phyloP scores from a whole-genome alignment of 495 filamentous ascomycete genomes.

The Aeminium ludgeri region DNA sequence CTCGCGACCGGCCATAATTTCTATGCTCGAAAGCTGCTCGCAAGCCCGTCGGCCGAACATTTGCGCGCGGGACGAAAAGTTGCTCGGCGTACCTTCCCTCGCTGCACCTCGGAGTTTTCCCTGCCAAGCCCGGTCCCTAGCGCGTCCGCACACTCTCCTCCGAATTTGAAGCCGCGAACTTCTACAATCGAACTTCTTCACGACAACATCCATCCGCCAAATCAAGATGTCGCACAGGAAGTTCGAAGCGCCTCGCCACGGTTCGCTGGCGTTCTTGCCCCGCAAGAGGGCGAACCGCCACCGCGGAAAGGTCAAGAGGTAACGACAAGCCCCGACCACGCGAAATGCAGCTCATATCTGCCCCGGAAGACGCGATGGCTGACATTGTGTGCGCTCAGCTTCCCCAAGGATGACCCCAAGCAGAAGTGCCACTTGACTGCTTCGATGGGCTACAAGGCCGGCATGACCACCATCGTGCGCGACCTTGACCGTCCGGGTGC shows the following conservation, averaged over 20 bases:
- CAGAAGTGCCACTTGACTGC: constrained; percentile 98
- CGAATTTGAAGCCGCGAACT: not conserved
- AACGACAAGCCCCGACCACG: constrained; percentile 24
- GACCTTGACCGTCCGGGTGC: constrained; percentile 98
- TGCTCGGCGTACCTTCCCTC: too few relatives aligned
- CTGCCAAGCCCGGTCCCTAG: too few relatives aligned
- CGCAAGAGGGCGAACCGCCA: constrained; percentile 94
- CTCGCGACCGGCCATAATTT: not conserved
- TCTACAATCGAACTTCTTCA: not conserved
- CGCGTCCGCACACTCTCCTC: too few relatives aligned
- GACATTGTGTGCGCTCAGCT: constrained; percentile 36
- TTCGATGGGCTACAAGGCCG: constrained; percentile 99
- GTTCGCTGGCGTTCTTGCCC: constrained; percentile 91
- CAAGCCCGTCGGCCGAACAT: not conserved
- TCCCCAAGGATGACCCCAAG: constrained; percentile 99
- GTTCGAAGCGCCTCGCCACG: constrained; percentile 82
- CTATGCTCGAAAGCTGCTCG: not conserved
- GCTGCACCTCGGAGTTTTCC: not conserved
- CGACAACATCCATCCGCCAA: constrained; percentile 1
- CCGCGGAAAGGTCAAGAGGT: constrained; percentile 97
- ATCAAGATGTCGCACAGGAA: constrained; percentile 9
- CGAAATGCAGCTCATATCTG: not conserved
- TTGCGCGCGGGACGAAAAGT: too few relatives aligned
- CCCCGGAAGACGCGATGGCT: too few relatives aligned
- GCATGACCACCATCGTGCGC: constrained; percentile 99